A percentile compares a stretch with the other conserved stretches of the same genome.
These are phyloP conservation scores for Suillus discolor DNA, from an alignment of 768 basidiomycete genomes.

Conservation along the genomic window DNA sequence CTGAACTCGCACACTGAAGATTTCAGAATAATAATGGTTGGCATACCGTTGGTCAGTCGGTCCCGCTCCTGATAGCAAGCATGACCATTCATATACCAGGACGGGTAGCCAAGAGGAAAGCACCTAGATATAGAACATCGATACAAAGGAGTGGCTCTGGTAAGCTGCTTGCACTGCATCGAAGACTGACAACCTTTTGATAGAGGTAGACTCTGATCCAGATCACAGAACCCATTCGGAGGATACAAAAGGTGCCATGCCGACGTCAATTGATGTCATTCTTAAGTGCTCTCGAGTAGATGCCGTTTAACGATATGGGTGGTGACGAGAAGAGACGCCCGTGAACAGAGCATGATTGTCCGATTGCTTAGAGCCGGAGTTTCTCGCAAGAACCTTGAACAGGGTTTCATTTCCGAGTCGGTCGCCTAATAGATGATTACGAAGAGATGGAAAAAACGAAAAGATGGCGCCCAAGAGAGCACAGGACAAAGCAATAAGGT, in stretches of 20 bases:
- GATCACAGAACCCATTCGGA: constrained; percentile 1
- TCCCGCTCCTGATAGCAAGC: not conserved
- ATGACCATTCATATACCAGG: not conserved
- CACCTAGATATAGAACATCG: constrained; percentile 1
- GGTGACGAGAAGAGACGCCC: not conserved
- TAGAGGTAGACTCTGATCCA: constrained; percentile 5
- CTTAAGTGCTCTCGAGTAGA: not conserved
- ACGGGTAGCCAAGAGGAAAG: not conserved
- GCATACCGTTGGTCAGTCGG: constrained; percentile 2
- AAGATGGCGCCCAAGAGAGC: not conserved
- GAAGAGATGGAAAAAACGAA: not conserved
- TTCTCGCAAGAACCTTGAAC: not conserved
- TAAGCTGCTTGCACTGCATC: constrained; percentile 7
- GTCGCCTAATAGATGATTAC: not conserved
- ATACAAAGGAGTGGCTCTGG: constrained; percentile 2
- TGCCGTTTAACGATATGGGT: not conserved
- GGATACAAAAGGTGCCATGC: constrained; percentile 5
- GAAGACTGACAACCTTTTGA: constrained; percentile 5
- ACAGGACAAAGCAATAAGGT: constrained; percentile 22
- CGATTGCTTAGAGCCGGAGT: not conserved
- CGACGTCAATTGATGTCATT: constrained; percentile 5
- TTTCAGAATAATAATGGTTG: not conserved
- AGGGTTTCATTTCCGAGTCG: not conserved
- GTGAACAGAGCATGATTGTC: not conserved
- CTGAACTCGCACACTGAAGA: not conserved